A percentile compares a stretch with the other conserved stretches of the same genome.
Evolutionary conservation across 345 rosid genomes (phyloP).

Genomic region (Eucalyptus regnans): DNA sequence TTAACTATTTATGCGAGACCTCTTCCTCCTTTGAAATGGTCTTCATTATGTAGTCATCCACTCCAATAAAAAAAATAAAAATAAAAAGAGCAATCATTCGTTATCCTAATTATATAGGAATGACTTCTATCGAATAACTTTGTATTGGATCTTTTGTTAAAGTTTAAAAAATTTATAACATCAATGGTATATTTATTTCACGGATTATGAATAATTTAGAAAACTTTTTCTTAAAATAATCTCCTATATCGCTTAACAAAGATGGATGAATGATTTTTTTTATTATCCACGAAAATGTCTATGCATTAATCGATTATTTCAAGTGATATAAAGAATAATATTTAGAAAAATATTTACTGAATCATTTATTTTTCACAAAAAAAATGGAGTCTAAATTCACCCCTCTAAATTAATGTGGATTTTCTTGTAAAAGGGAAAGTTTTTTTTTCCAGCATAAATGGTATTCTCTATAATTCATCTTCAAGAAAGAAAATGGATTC

Average conservation of each 20-base stretch:
- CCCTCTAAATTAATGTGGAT: neutral
- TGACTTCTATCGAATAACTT: neutral
- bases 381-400: rapidly evolving
- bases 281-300: neutral
- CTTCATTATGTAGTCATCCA: neutral
- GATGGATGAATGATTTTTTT: neutral
- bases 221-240: rapidly evolving
- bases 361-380: neutral
- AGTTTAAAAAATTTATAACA: neutral
- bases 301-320: neutral
- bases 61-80: rapidly evolving
- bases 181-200: neutral
- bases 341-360: rapidly evolving
- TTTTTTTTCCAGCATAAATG: no score
- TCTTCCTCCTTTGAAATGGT: neutral
- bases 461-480: no score
- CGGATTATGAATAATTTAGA: neutral
- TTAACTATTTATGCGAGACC: neutral
- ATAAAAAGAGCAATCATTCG: neutral
- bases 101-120: neutral
- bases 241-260: neutral
- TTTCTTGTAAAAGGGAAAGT: neutral
- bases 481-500: no score
- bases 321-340: rapidly evolving
- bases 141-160: neutral